phyloP scores from a whole-genome alignment of 768 basidiomycete species.

The Tulasnella sp. region DNA sequence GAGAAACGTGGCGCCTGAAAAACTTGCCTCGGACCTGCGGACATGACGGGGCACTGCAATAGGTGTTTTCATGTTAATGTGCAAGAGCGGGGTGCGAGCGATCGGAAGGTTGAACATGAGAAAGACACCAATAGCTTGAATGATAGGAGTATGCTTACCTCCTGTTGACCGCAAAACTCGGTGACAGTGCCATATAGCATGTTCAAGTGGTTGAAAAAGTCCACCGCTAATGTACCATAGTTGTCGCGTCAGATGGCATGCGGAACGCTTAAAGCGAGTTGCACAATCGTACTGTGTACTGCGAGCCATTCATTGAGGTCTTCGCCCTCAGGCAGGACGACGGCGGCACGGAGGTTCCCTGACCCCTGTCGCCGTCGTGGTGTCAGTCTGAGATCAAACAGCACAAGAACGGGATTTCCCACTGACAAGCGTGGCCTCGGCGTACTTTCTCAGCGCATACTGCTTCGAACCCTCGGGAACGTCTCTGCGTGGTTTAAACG shows the following conservation, averaged over 20 bases:
- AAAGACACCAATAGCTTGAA: background rate
- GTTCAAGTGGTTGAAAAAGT: conserved; percentile 99
- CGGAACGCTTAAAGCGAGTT: background rate
- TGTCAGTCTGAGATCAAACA: conserved; percentile 1
- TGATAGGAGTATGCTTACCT: conserved; percentile 40
- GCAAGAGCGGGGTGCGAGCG: background rate
- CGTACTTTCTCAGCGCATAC: conserved; percentile 95
- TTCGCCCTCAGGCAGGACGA: conserved; percentile 91
- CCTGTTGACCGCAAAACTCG: conserved; percentile 91
- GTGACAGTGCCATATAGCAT: conserved; percentile 99
- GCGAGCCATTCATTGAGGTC: conserved; percentile 99
- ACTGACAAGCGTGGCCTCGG: conserved; percentile 81
- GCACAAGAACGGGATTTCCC: background rate
- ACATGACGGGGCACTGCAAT: conserved; percentile 99
- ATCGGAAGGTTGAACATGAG: background rate
- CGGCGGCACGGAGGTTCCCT: conserved; percentile 85
- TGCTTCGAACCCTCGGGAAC: conserved; percentile 95
- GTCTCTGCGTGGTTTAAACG: conserved; percentile 93
- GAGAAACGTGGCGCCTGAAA: background rate
- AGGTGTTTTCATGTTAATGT: too few species aligned
- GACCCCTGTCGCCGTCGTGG: conserved; percentile 52
- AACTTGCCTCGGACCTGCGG: conserved; percentile 77
- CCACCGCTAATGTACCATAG: conserved; percentile 53
- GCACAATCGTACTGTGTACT: conserved; percentile 63
- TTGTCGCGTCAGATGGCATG: background rate